Percentiles rank a stretch among this genome's conserved stretches.
Evolutionary conservation across 2,329 filamentous ascomycete species (phyloP).

Genomic region (Conoideocrella luteorostrata): DNA sequence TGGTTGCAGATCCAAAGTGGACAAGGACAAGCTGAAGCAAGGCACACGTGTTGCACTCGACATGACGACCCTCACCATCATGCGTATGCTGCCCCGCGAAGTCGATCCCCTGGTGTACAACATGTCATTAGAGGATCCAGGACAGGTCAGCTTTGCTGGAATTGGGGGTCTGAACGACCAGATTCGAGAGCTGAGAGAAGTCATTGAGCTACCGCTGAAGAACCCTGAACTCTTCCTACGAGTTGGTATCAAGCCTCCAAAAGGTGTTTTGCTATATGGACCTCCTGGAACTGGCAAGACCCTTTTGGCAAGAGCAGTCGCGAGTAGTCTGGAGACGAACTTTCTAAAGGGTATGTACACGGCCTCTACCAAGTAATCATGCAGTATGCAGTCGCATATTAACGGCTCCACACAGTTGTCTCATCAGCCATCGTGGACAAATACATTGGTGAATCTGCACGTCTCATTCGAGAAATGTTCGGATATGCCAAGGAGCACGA

Average conservation of each 20-base stretch:
- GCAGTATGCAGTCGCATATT: conserved; percentile 10
- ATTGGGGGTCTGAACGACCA: conserved; percentile 98
- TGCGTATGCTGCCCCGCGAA: conserved; percentile 98
- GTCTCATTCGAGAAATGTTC: conserved; percentile 98
- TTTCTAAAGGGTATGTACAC: conserved; percentile 77
- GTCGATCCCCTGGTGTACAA: conserved; percentile 99
- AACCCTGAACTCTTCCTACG: conserved; percentile 96
- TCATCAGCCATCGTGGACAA: conserved; percentile 99
- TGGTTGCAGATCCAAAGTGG: conserved; percentile 95
- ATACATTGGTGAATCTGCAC: conserved; percentile 96
- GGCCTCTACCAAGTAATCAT: background rate
- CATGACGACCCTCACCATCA: conserved; percentile 99
- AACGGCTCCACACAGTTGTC: conserved; percentile 57
- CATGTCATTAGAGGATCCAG: conserved; percentile 97
- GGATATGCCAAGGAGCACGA: conserved; percentile 99
- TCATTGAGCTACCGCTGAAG: conserved; percentile 96
- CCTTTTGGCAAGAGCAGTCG: conserved; percentile 85
- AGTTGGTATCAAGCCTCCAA: conserved; percentile 97
- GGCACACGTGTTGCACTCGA: conserved; percentile 95
- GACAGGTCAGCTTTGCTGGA: conserved; percentile 94
- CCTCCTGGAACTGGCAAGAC: conserved; percentile 98
- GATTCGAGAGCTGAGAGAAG: conserved; percentile 93
- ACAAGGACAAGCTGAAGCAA: conserved; percentile 95
- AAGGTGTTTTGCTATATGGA: conserved; percentile 92
- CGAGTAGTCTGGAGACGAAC: conserved; percentile 94